These are phyloP conservation scores for Aspergillus versicolor DNA, from an alignment of 2,329 filamentous ascomycete species.

Conservation along the genomic window DNA sequence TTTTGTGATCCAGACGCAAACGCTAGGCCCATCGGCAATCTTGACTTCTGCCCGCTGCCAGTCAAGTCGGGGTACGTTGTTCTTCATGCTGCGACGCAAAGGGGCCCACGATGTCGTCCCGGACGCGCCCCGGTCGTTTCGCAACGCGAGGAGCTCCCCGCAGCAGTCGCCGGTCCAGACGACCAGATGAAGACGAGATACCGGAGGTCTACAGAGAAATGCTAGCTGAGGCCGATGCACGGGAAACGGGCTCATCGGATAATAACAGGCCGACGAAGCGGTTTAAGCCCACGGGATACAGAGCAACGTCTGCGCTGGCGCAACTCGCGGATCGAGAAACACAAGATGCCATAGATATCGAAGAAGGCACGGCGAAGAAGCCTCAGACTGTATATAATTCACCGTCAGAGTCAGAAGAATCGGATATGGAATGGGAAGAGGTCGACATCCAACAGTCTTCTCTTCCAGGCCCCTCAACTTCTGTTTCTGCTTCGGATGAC, in stretches of 20 bases:
- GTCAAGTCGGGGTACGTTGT: neutral
- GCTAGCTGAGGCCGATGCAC: slow-evolving; percentile 41
- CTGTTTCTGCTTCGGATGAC: slow-evolving; percentile 17
- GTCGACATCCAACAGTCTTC: slow-evolving; percentile 46
- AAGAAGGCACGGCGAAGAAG: slow-evolving; percentile 13
- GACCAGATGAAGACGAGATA: slow-evolving; percentile 24
- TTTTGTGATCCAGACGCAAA: no score
- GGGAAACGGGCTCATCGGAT: slow-evolving; percentile 26
- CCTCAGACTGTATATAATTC: slow-evolving; percentile 38
- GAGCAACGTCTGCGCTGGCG: slow-evolving; percentile 10
- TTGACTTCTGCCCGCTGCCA: neutral
- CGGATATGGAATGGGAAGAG: slow-evolving; percentile 65
- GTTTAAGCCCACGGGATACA: slow-evolving; percentile 35
- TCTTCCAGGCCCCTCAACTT: slow-evolving; percentile 17
- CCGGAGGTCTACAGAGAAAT: slow-evolving; percentile 43
- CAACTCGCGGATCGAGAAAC: slow-evolving; percentile 14
- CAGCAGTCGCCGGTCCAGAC: slow-evolving; percentile 3
- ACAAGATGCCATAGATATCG: slow-evolving; percentile 6
- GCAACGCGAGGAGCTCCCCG: neutral
- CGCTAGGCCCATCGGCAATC: neutral
- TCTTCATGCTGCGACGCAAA: slow-evolving; percentile 1
- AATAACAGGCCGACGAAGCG: slow-evolving; percentile 36
- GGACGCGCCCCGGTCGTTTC: slow-evolving; percentile 5
- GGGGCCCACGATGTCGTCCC: slow-evolving; percentile 2
- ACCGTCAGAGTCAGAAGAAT: slow-evolving; percentile 56